Evolutionary conservation across 345 rosid species (phyloP), one percentile per base, ranked within the genome.

Genomic region (Rhizophora mangle): DNA sequence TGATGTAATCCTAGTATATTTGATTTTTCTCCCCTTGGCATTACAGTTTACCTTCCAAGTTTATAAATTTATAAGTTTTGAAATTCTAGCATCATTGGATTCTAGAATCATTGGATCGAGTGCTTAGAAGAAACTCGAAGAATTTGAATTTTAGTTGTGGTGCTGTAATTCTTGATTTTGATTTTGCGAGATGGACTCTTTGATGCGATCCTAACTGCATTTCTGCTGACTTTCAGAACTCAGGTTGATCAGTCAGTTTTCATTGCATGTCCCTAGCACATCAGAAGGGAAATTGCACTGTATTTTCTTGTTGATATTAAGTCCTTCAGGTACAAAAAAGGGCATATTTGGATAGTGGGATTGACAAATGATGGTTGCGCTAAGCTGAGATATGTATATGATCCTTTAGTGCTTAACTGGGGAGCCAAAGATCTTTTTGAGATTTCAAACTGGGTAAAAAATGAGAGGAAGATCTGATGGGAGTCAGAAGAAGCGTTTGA

Each of bases 401-500:
- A 81, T 69, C 65, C 72, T 61, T 49, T 56, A 67, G 55, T 62
- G 43, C 3, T 15, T 13, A 46, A 65, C 62, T 70, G 29, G 62
- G 49, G 68, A 72, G 37, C 65, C 15, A 73, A 69, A 59, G 30
- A 63, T 69, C 68, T 68, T 26, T 75, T 77, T 57, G 64, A 66
- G 74, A 58, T 58, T 46, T 64, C 26, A 22, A 67, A 58, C 53
- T 39, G 49, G 71, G 56, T 64, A 72, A 80, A 80, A 63, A 61
- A 94, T 88, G 92, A 92, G 97, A 83, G 96, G 96, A 81, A 92
- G 97, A 85, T 72, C 94, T 60, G 97, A 92, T 65, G 96, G 89
- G 72, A 85, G 86, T 73, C 96, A 87, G 70, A 96, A 89, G 91
- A 92, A 86, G 87, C 85, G 90, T 59, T 68, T 96, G 18, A 76